A percentile compares a stretch with the other conserved stretches of the same genome.
Conservation (phyloP, 805 yeast genomes). For the Yarrowia sp. region DNA sequence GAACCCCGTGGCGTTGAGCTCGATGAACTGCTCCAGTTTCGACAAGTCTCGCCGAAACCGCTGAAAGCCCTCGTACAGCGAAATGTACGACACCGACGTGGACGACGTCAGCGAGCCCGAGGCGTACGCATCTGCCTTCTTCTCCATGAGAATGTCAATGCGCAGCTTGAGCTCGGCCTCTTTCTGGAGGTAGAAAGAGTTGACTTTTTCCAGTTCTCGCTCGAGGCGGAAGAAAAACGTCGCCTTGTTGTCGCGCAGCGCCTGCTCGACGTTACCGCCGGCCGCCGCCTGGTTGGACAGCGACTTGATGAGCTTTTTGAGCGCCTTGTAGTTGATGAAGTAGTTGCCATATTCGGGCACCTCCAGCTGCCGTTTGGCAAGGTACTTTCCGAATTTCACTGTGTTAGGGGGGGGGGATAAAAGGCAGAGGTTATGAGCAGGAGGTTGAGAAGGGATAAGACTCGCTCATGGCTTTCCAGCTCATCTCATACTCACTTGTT, state of each 20-base stretch:
- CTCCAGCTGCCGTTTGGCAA: constrained; percentile 93
- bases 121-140: constrained; percentile 61
- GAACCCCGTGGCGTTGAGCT: constrained; percentile 93
- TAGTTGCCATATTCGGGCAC: constrained; percentile 93
- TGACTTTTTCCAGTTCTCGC: constrained; percentile 94
- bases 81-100: constrained; percentile 77
- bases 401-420: constrained; percentile 11
- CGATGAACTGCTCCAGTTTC: constrained; percentile 90
- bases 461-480: too few relatives aligned
- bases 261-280: constrained; percentile 53
- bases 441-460: too few relatives aligned
- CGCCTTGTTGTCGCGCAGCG: constrained; percentile 87
- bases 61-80: constrained; percentile 85
- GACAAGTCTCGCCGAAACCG: constrained; percentile 88
- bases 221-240: constrained; percentile 87
- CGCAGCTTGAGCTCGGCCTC: constrained; percentile 86
- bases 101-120: constrained; percentile 59
- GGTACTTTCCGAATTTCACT: constrained; percentile 92
- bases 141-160: constrained; percentile 75
- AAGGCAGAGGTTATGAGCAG: too few relatives aligned
- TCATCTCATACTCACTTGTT: constrained; percentile 23
- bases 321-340: constrained; percentile 92
- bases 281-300: constrained; percentile 61
- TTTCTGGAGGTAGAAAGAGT: constrained; percentile 87
- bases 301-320: constrained; percentile 89